Conservation (phyloP, 768 basidiomycete species). For the Calocybe indica region DNA sequence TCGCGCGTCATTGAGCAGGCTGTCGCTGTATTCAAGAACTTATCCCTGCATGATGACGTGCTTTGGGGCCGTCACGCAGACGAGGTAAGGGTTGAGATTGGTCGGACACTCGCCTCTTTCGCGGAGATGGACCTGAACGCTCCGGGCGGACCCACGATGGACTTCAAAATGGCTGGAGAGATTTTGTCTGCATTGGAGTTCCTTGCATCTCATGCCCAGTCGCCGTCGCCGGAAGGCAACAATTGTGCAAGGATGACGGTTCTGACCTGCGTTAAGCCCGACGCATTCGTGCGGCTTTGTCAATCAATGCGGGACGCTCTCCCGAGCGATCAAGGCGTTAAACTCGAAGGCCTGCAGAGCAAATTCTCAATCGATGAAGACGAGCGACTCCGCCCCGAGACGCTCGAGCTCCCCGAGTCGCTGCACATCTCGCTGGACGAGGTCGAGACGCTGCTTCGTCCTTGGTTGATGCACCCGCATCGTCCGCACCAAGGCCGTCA, state of each 20-base stretch:
- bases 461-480: slow-evolving; percentile 6
- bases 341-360: slow-evolving; percentile 16
- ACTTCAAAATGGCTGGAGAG: no score
- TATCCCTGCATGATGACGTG: slow-evolving; percentile 13
- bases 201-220: no score
- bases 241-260: slow-evolving; percentile 29
- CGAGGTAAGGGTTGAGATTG: slow-evolving; percentile 26
- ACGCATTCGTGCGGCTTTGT: slow-evolving; percentile 42
- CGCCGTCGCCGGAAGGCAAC: no score
- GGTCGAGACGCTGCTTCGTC: slow-evolving; percentile 41
- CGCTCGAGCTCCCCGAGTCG: slow-evolving; percentile 31
- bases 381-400: slow-evolving; percentile 21
- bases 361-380: slow-evolving; percentile 36
- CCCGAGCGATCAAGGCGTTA: slow-evolving; percentile 15
- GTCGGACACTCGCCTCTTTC: slow-evolving; percentile 24
- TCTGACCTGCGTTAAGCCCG: slow-evolving; percentile 41
- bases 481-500: slow-evolving; percentile 1
- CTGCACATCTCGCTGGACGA: slow-evolving; percentile 41
- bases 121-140: slow-evolving; percentile 24
- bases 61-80: slow-evolving; percentile 10
- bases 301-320: slow-evolving; percentile 24
- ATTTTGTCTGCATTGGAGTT: no score
- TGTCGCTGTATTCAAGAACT: background rate
- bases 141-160: slow-evolving; percentile 8
- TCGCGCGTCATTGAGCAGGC: slow-evolving; percentile 6